A percentile compares a stretch with the other conserved stretches of the same genome.
Conservation (phyloP, 1,284 basidiomycete species). For the Boletus nobilissimus region DNA sequence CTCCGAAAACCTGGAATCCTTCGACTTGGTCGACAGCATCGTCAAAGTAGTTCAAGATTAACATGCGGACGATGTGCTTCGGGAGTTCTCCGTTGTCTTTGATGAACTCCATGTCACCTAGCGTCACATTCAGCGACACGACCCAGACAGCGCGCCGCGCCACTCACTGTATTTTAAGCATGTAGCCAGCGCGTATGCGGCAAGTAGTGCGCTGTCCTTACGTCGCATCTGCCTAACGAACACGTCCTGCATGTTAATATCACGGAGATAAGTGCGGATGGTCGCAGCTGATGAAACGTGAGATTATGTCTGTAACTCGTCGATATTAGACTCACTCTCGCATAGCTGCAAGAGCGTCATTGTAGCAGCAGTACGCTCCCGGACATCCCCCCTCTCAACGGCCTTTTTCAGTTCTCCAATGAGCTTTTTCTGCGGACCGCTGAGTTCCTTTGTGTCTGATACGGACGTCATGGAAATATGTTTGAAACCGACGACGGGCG, state of each 20-base stretch:
- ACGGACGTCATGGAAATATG: neutral
- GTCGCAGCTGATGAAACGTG: neutral
- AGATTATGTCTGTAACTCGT: neutral
- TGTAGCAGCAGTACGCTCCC: slow-evolving; percentile 36
- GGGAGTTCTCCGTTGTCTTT: slow-evolving; percentile 17
- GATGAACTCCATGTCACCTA: slow-evolving; percentile 35
- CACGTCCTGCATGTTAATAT: neutral
- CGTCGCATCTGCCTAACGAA: slow-evolving; percentile 20
- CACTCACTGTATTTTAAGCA: slow-evolving; percentile 26
- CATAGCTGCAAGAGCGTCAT: slow-evolving; percentile 29
- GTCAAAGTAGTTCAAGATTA: slow-evolving; percentile 40
- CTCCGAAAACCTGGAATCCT: slow-evolving; percentile 42
- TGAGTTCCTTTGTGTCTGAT: slow-evolving; percentile 24
- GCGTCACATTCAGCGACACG: neutral
- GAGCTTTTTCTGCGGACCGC: neutral
- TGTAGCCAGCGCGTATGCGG: slow-evolving; percentile 22
- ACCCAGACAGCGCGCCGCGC: neutral
- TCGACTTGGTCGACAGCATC: slow-evolving; percentile 42
- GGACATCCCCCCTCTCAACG: neutral
- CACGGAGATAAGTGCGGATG: neutral
- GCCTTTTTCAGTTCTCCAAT: slow-evolving; percentile 29
- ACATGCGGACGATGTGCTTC: slow-evolving; percentile 36
- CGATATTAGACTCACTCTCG: neutral
- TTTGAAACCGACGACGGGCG: neutral
- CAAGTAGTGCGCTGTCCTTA: slow-evolving; percentile 23